Evolutionary conservation across 805 yeast genomes (phyloP).

Genomic region (Candida taoyuanica): DNA sequence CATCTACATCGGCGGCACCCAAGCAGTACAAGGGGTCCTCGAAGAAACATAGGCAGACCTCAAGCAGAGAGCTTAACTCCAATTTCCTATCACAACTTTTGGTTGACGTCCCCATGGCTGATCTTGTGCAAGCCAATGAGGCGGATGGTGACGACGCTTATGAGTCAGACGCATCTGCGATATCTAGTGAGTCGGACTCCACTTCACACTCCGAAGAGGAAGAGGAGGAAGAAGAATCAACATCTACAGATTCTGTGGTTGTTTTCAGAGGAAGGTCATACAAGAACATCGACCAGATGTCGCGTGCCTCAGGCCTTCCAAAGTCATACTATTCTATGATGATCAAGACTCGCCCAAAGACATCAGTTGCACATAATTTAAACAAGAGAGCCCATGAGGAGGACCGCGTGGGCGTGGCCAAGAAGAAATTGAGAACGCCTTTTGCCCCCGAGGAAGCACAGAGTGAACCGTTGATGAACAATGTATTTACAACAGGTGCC

Average conservation of each 20-base stretch:
- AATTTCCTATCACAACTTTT: no score
- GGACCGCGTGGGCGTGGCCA: conserved; percentile 23
- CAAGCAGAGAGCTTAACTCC: no score
- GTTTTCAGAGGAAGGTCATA: conserved; percentile 21
- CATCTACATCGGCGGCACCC: conserved; percentile 1
- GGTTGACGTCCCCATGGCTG: no score
- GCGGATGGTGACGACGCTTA: no score
- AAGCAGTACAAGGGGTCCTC: background rate
- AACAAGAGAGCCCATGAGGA: background rate
- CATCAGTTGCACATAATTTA: no score
- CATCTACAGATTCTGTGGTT: conserved; percentile 3
- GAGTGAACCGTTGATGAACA: background rate
- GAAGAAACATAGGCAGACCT: background rate
- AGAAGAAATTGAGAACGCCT: conserved; percentile 10
- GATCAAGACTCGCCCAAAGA: background rate
- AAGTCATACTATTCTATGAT: conserved; percentile 20
- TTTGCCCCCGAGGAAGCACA: background rate
- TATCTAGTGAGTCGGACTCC: conserved; percentile 10
- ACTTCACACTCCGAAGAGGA: conserved; percentile 13
- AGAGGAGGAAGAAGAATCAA: conserved; percentile 1
- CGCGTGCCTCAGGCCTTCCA: conserved; percentile 22
- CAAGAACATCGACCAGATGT: conserved; percentile 17
- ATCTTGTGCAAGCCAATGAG: no score
- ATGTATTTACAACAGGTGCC: conserved; percentile 11
- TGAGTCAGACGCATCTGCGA: no score